phyloP scores from a whole-genome alignment of 371 early-diverging fungal species.

The Mucor mucedo region DNA sequence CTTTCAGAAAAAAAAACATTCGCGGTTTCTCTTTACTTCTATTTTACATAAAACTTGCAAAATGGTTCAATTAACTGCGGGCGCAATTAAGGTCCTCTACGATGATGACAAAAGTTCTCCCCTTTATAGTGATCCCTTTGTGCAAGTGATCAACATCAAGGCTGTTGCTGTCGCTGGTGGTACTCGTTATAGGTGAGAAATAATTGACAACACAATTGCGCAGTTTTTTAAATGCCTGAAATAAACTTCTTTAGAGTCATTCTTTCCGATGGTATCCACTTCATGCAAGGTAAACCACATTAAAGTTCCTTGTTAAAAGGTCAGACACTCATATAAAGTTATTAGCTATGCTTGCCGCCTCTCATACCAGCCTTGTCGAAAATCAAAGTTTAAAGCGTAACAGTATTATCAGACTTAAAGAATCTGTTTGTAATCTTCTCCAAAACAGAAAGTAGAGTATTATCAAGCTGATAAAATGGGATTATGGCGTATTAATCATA shows the following conservation, averaged over 20 bases:
- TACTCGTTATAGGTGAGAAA: conserved; percentile 62
- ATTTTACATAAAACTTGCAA: not conserved
- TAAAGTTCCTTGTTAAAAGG: not conserved
- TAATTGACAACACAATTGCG: not conserved
- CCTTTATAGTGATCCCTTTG: conserved; percentile 38
- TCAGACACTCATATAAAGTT: not conserved
- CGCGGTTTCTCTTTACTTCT: not conserved
- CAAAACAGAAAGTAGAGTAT: conserved; percentile 58
- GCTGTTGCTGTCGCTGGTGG: conserved; percentile 34
- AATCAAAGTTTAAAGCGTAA: conserved; percentile 53
- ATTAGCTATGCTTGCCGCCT: conserved; percentile 69
- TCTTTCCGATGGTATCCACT: conserved; percentile 71
- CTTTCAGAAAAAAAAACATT: not conserved
- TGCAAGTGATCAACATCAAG: conserved; percentile 74
- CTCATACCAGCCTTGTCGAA: conserved; percentile 55
- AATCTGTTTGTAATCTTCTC: conserved; percentile 60
- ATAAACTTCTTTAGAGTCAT: conserved; percentile 52
- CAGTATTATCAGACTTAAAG: conserved; percentile 55
- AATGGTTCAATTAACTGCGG: conserved; percentile 46
- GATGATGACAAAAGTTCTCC: conserved; percentile 39
- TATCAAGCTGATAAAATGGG: not conserved
- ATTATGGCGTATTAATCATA: not conserved
- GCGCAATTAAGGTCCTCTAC: conserved; percentile 51
- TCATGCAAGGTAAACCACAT: conserved; percentile 63
- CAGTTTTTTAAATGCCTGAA: not conserved